Evolutionary conservation across 441 rosid genomes (phyloP).

Genomic region (Erodium moschatum): DNA sequence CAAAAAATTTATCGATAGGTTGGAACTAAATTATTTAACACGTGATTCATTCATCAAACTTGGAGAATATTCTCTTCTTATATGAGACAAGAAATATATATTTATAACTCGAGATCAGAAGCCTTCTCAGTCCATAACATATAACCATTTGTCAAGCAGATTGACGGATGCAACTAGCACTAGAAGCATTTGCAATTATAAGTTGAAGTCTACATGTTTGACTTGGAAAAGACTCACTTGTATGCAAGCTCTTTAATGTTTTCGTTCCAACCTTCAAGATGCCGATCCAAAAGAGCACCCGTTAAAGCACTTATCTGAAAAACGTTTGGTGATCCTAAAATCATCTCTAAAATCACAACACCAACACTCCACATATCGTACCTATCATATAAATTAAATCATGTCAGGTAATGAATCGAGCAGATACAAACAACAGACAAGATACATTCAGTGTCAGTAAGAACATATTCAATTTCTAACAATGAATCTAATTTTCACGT

Average conservation of each 20-base stretch:
- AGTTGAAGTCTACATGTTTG: conserved; percentile 15
- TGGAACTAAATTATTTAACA: not conserved
- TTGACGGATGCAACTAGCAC: not conserved
- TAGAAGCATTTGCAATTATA: conserved; percentile 8
- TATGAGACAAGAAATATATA: not conserved
- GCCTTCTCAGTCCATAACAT: conserved; percentile 1
- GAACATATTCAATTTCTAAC: conserved; percentile 8
- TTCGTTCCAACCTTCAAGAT: conserved; percentile 82
- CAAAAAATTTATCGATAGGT: too few species aligned
- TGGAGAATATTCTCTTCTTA: not conserved
- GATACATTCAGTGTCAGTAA: not conserved
- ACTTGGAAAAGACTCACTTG: conserved; percentile 45
- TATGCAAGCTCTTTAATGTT: conserved; percentile 82
- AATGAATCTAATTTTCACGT: conserved; percentile 9
- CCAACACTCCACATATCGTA: conserved; percentile 99
- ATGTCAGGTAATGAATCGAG: not conserved
- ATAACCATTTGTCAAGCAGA: conserved; percentile 1
- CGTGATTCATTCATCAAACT: not conserved
- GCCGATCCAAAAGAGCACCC: conserved; percentile 70
- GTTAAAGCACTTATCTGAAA: conserved; percentile 69
- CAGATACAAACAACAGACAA: too few species aligned
- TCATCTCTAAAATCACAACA: conserved; percentile 84
- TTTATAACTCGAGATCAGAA: not conserved
- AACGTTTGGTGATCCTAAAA: conserved; percentile 83
- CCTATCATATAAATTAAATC: conserved; percentile 31